Evolutionary conservation across 2,329 filamentous ascomycete species (phyloP).

Genomic region (Diaporthe eres): DNA sequence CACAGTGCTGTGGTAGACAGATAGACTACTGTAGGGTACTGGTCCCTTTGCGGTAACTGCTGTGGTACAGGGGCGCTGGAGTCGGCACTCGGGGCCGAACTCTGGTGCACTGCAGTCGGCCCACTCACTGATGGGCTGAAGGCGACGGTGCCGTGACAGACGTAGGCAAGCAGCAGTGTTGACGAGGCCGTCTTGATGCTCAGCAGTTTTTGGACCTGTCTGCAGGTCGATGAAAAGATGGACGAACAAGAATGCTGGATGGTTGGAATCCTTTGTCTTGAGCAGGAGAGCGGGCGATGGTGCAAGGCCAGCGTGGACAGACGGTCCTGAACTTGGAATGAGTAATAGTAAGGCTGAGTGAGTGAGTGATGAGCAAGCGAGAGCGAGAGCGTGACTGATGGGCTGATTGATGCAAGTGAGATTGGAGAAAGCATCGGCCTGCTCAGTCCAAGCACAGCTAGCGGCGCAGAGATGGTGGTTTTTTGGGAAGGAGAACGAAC

Average conservation of each 20-base stretch:
- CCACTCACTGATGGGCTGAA: background rate
- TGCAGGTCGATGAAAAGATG: slow-evolving; percentile 3
- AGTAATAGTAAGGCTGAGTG: slow-evolving; percentile 3
- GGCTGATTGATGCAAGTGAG: slow-evolving; percentile 13
- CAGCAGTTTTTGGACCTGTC: background rate
- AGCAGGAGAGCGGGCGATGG: background rate
- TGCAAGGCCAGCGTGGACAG: slow-evolving; percentile 12
- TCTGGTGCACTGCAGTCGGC: slow-evolving; percentile 20
- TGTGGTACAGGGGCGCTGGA: background rate
- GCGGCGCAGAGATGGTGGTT: slow-evolving; percentile 1
- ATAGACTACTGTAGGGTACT: background rate
- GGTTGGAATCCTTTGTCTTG: slow-evolving; percentile 1
- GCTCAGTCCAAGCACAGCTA: slow-evolving; percentile 3
- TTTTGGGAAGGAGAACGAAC: background rate
- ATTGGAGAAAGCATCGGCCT: slow-evolving; percentile 2
- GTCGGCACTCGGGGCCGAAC: slow-evolving; percentile 4
- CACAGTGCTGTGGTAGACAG: background rate
- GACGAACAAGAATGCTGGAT: background rate
- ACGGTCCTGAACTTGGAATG: background rate
- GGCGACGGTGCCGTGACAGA: background rate
- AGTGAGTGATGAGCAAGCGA: background rate
- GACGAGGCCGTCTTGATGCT: background rate
- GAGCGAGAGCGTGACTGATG: background rate
- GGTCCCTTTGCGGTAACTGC: slow-evolving; percentile 14
- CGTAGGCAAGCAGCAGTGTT: background rate